Evolutionary conservation across 140 eudicot species (phyloP), one percentile per base, ranked within the genome.

Genomic region (Flaveria floridana): DNA sequence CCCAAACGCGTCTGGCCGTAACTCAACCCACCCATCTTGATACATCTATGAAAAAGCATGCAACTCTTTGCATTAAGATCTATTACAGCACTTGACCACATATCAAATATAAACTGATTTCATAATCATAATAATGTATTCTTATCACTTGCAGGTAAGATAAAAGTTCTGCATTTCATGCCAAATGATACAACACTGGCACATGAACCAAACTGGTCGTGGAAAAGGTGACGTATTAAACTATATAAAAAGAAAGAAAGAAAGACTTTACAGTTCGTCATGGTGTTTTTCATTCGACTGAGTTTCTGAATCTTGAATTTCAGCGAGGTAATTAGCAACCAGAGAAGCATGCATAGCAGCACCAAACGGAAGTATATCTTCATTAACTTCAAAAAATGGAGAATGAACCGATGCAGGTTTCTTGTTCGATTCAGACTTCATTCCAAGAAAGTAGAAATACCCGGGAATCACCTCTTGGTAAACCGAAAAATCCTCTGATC

Each of bases 311-410:
- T 13, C 61, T 76, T 85, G 85, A 69, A 50, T 15, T 50, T 87
- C 83, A 63, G 23, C 71, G 51, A 89, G 85, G 68, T 89, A 92
- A 67, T 86, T 80, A 53, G 59, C 78, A 47, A 87, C 97, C 76
- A 92, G 71, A 16, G 97, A 86, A 28, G 97, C 97, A 23, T 92
- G 97, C 81, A 92, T 89, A 37, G 97, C 91, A 61, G 97, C 96
- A 41, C 97, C 97, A 79, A 58, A 80, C 25, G 97, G 95, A 74
- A 92, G 86, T 25, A 83, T 83, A 51, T 86, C 89, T 75, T 92
- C 96, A 26, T 89, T 87, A 47, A 92, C 52, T 67, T 71, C 75
- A 70, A 85, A 92, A 68, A 84, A 66, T 0, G 97, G 97, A 5
- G 96, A 89, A 79, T 92, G 97, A 0, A 55, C 69, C 0, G 85